Percentiles rank a stretch among this genome's conserved stretches.
Evolutionary conservation across 495 filamentous ascomycete species (phyloP).

Genomic region (Schizothecium vesticola): DNA sequence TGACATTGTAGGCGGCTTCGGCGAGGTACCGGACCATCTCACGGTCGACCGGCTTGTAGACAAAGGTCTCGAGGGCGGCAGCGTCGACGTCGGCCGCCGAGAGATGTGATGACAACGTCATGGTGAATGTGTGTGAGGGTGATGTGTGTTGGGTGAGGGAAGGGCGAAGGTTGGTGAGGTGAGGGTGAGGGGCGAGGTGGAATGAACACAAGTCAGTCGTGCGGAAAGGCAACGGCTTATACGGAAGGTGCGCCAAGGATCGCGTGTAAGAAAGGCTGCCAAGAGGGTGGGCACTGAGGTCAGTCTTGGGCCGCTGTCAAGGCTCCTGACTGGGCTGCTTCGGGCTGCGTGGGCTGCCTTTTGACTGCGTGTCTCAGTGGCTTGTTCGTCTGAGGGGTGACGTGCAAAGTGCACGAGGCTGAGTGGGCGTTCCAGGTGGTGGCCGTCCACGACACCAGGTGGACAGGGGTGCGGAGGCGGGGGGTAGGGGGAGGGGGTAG

Average conservation of each 20-base stretch:
- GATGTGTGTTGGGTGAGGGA: not conserved
- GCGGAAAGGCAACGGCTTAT: slow-evolving; percentile 1
- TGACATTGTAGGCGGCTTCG: slow-evolving; percentile 75
- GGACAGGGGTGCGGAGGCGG: slow-evolving; percentile 22
- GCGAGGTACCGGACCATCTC: slow-evolving; percentile 87
- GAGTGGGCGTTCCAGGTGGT: slow-evolving; percentile 30
- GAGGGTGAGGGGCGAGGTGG: not conserved
- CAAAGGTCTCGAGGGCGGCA: slow-evolving; percentile 82
- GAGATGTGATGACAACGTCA: slow-evolving; percentile 36
- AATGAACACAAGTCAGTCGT: slow-evolving; percentile 4
- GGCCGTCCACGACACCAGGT: slow-evolving; percentile 24
- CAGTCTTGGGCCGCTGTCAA: slow-evolving; percentile 14
- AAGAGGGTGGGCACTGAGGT: slow-evolving; percentile 17
- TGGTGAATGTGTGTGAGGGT: slow-evolving; percentile 23
- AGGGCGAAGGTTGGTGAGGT: not conserved
- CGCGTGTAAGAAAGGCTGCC: slow-evolving; percentile 15
- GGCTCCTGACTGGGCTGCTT: slow-evolving; percentile 15
- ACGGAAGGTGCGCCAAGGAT: not conserved
- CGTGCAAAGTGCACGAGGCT: slow-evolving; percentile 34
- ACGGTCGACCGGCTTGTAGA: slow-evolving; percentile 70
- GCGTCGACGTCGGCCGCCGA: slow-evolving; percentile 55
- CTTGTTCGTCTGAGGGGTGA: slow-evolving; percentile 26
- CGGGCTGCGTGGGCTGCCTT: slow-evolving; percentile 19
- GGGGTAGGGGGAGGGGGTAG: slow-evolving; percentile 6
- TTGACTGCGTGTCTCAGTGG: slow-evolving; percentile 33